Evolutionary conservation across 192 early-diverging fungal species (phyloP).

Genomic region (Globomyces pollinis-pini): DNA sequence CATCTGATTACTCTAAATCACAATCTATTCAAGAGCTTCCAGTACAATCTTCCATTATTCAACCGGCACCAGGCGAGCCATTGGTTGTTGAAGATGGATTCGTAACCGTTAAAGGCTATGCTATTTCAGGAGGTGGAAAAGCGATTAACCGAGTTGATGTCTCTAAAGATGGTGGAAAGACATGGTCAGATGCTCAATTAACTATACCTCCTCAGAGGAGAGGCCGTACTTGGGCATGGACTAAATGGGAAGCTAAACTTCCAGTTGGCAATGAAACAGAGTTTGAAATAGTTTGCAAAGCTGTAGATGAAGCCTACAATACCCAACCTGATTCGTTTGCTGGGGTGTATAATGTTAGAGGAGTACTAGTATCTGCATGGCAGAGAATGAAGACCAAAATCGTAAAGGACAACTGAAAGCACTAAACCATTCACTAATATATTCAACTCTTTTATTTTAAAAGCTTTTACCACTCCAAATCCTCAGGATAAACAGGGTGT

Average conservation of each 20-base stretch:
- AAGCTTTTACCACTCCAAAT: slow-evolving; percentile 45
- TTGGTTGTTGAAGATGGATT: slow-evolving; percentile 22
- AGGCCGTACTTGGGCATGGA: slow-evolving; percentile 70
- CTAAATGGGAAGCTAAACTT: slow-evolving; percentile 65
- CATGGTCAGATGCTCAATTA: slow-evolving; percentile 66
- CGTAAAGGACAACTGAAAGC: too few relatives aligned
- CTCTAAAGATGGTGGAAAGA: slow-evolving; percentile 59
- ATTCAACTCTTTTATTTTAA: background rate
- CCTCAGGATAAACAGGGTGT: slow-evolving; percentile 41
- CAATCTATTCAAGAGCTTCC: slow-evolving; percentile 65
- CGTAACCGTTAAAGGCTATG: slow-evolving; percentile 44
- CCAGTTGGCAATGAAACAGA: slow-evolving; percentile 20
- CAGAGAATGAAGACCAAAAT: slow-evolving; percentile 27
- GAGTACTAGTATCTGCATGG: slow-evolving; percentile 40
- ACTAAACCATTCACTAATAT: background rate
- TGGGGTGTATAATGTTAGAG: slow-evolving; percentile 41
- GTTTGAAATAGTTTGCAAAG: slow-evolving; percentile 67
- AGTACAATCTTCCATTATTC: slow-evolving; percentile 67
- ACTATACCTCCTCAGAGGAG: slow-evolving; percentile 9
- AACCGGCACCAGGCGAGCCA: slow-evolving; percentile 31
- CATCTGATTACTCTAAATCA: slow-evolving; percentile 37
- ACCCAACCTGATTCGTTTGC: slow-evolving; percentile 63
- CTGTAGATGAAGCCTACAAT: slow-evolving; percentile 80
- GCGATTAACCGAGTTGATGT: slow-evolving; percentile 37
- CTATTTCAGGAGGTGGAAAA: slow-evolving; percentile 28